phyloP scores from a whole-genome alignment of 2,329 filamentous ascomycete species.

The Chlorencoelia australis region DNA sequence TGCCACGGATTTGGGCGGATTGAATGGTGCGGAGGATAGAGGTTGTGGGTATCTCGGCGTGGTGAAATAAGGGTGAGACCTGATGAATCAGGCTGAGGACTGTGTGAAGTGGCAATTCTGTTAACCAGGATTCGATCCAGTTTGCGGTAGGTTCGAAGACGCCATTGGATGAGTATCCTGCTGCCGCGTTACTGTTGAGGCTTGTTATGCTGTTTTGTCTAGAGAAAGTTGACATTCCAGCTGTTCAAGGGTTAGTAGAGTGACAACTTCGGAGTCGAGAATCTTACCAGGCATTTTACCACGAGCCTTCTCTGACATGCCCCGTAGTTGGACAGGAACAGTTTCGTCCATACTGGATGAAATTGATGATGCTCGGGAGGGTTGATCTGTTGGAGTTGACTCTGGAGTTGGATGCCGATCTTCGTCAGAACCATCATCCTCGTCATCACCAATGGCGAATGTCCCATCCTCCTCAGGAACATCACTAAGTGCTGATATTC shows the following conservation, averaged over 20 bases:
- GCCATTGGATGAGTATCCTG: constrained; percentile 44
- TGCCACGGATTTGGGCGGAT: constrained; percentile 53
- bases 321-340: constrained; percentile 70
- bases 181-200: constrained; percentile 53
- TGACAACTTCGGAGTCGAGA: neutral
- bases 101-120: constrained; percentile 80
- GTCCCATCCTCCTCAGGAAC: constrained; percentile 70
- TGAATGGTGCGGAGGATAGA: constrained; percentile 45
- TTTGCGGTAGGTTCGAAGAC: constrained; percentile 68
- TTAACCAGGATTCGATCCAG: constrained; percentile 95
- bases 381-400: constrained; percentile 53
- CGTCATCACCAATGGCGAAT: constrained; percentile 80
- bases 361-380: constrained; percentile 58
- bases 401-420: constrained; percentile 44
- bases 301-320: constrained; percentile 94
- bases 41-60: constrained; percentile 32
- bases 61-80: constrained; percentile 43
- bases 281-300: constrained; percentile 69
- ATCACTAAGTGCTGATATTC: constrained; percentile 48
- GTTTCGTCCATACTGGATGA: constrained; percentile 62
- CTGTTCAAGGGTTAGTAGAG: constrained; percentile 28
- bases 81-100: constrained; percentile 68
- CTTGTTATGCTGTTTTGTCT: constrained; percentile 84
- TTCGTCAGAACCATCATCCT: constrained; percentile 47
- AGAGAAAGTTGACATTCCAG: constrained; percentile 71